These are phyloP conservation scores for Zarea fungicola DNA, from an alignment of 2,329 filamentous ascomycete species.

Conservation along the genomic window DNA sequence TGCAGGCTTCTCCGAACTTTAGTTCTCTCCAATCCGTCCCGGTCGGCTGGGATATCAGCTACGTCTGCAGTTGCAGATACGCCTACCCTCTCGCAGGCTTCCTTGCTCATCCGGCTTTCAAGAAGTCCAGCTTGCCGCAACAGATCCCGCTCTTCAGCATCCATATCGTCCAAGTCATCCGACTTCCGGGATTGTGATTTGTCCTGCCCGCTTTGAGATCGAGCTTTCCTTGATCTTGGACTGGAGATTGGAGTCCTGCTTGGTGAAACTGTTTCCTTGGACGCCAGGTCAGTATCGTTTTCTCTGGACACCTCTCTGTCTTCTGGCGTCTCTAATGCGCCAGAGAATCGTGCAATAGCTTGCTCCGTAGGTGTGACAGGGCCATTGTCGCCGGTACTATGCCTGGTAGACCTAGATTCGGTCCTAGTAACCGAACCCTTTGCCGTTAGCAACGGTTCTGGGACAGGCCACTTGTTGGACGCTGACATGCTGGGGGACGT, in stretches of 20 bases:
- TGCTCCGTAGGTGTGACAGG: conserved; percentile 24
- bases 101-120: conserved; percentile 31
- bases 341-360: conserved; percentile 17
- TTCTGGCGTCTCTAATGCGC: background rate
- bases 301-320: background rate
- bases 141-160: conserved; percentile 63
- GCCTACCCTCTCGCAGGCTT: conserved; percentile 30
- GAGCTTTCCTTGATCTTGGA: conserved; percentile 17
- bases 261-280: conserved; percentile 22
- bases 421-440: conserved; percentile 19
- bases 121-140: conserved; percentile 64
- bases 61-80: conserved; percentile 29
- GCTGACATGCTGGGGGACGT: conserved; percentile 17
- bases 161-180: conserved; percentile 41
- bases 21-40: conserved; percentile 52
- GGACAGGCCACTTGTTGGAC: conserved; percentile 24
- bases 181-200: conserved; percentile 16
- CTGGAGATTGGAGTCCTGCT: conserved; percentile 16
- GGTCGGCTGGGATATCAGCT: conserved; percentile 32
- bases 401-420: conserved; percentile 25
- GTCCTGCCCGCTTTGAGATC: conserved; percentile 19
- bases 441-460: conserved; percentile 24
- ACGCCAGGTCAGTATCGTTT: background rate
- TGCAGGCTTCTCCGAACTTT: conserved; percentile 83
- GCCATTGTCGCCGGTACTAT: conserved; percentile 21